A percentile compares a stretch with the other conserved stretches of the same genome.
phyloP scores from a whole-genome alignment of 176 grass and related monocot genomes.

The Carex cristatella region DNA sequence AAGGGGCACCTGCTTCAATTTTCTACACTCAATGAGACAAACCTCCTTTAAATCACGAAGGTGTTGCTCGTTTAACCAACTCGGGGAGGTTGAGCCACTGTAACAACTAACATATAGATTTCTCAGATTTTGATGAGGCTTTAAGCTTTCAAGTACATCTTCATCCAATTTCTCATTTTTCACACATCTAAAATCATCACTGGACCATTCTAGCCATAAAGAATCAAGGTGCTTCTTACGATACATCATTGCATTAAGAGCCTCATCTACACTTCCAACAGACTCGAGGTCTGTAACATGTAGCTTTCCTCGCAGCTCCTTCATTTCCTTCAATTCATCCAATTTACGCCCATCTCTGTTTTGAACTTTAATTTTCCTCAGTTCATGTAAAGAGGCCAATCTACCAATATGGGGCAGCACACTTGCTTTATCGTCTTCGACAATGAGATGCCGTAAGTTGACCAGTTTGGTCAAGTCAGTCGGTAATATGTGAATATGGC shows the following conservation, averaged over 20 bases:
- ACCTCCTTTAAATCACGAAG: slow-evolving; percentile 12
- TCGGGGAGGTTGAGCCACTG: background rate
- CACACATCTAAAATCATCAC: background rate
- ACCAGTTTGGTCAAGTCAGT: slow-evolving; percentile 9
- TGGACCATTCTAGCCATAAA: slow-evolving; percentile 18
- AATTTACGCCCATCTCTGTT: slow-evolving; percentile 15
- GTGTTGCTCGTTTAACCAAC: slow-evolving; percentile 20
- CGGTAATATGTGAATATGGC: background rate
- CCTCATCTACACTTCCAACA: slow-evolving; percentile 11
- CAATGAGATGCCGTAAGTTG: slow-evolving; percentile 13
- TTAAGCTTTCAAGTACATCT: slow-evolving; percentile 25
- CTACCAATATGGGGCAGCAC: slow-evolving; percentile 7
- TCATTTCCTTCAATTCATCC: slow-evolving; percentile 12
- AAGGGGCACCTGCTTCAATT: slow-evolving; percentile 15
- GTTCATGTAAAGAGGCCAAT: slow-evolving; percentile 16
- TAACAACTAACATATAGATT: slow-evolving; percentile 19
- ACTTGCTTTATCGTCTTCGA: background rate
- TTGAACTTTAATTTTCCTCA: background rate
- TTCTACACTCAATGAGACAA: slow-evolving; percentile 2
- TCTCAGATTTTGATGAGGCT: slow-evolving; percentile 20
- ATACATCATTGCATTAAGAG: background rate
- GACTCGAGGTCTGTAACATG: slow-evolving; percentile 21
- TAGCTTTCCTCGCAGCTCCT: slow-evolving; percentile 21
- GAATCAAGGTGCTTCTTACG: slow-evolving; percentile 16
- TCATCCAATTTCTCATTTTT: background rate